Conservation (phyloP, 2,329 filamentous ascomycete genomes). For the Sporothrix luriei region DNA sequence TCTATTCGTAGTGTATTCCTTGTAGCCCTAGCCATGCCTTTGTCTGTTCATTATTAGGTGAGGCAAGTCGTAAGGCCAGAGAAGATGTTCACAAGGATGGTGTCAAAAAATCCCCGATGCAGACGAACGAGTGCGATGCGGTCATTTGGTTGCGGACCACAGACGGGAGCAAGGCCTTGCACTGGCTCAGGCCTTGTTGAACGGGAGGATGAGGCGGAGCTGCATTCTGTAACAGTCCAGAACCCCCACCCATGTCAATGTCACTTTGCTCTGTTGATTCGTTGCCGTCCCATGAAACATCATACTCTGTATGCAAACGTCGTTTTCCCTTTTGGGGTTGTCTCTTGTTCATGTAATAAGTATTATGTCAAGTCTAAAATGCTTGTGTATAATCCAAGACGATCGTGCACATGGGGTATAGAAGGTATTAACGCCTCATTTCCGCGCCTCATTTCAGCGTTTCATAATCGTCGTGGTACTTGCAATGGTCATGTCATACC, state of each 20-base stretch:
- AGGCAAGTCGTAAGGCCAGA: background rate
- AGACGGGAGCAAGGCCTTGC: too few relatives aligned
- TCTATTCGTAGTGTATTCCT: background rate
- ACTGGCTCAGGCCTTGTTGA: background rate
- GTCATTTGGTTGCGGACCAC: background rate
- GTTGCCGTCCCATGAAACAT: background rate
- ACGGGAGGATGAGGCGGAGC: conserved; percentile 13
- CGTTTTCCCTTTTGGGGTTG: background rate
- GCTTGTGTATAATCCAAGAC: background rate
- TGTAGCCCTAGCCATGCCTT: background rate
- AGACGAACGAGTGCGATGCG: background rate
- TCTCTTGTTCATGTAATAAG: background rate
- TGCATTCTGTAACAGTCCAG: conserved; percentile 7
- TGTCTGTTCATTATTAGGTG: too few relatives aligned
- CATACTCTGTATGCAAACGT: background rate
- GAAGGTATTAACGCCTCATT: background rate
- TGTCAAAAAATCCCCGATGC: conserved; percentile 18
- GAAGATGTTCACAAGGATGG: background rate
- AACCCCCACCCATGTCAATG: background rate
- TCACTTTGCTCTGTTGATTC: conserved; percentile 9
- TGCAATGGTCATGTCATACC: too few relatives aligned
- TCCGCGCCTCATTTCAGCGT: conserved; percentile 1
- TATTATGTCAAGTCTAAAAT: background rate
- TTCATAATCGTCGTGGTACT: background rate
- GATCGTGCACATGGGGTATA: background rate